Evolutionary conservation across 805 yeast species (phyloP).

Genomic region (Kuraishia piskuri): DNA sequence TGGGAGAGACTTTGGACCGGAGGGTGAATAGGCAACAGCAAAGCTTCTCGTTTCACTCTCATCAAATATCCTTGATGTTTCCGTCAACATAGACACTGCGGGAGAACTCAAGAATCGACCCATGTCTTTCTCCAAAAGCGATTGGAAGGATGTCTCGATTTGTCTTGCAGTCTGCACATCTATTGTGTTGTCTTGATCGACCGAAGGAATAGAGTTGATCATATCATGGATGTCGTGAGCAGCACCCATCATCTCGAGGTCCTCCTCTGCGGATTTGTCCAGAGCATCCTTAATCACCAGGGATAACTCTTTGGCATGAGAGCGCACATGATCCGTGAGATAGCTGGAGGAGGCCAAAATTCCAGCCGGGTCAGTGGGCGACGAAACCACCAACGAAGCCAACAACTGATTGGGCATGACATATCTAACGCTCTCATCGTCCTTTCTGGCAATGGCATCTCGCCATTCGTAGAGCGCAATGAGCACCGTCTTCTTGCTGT

Average conservation of each 20-base stretch:
- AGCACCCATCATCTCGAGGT: constrained; percentile 13
- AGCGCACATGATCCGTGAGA: constrained; percentile 35
- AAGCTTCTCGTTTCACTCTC: neutral
- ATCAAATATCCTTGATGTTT: neutral
- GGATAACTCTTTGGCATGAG: constrained; percentile 43
- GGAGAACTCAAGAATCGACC: neutral
- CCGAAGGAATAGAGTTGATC: neutral
- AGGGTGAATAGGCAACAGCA: neutral
- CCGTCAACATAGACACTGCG: neutral
- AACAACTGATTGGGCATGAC: constrained; percentile 78
- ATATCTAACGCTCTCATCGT: constrained; percentile 79
- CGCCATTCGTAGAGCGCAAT: constrained; percentile 73
- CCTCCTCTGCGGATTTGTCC: constrained; percentile 24
- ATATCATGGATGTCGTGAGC: neutral
- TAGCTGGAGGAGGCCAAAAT: constrained; percentile 38
- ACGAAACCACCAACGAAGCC: constrained; percentile 38
- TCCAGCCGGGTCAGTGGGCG: constrained; percentile 52
- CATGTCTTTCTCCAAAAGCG: neutral
- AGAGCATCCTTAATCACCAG: constrained; percentile 40
- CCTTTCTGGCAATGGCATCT: constrained; percentile 60
- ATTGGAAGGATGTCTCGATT: neutral
- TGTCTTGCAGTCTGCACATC: neutral
- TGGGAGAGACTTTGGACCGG: neutral
- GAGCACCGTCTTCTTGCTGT: constrained; percentile 43
- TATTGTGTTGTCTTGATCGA: neutral